Percentiles rank a stretch among this genome's conserved stretches.
Conservation (phyloP, 306 rosid genomes). For the Quercus cerris region DNA sequence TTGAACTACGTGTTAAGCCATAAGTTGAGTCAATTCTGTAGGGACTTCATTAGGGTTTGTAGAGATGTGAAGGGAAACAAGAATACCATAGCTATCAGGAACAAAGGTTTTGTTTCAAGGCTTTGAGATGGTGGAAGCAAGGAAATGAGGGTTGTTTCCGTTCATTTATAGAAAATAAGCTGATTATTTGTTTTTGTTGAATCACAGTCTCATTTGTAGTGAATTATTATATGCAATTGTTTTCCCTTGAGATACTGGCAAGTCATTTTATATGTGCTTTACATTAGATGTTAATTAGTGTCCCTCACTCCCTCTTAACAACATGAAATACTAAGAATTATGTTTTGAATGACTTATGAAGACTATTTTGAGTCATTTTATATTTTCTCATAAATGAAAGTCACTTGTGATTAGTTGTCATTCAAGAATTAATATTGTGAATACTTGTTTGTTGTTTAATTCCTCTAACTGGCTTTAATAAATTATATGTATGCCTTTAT, state of each 20-base stretch:
- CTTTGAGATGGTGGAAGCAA: neutral
- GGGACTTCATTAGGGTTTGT: neutral
- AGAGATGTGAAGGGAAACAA: neutral
- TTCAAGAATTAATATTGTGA: constrained; percentile 1
- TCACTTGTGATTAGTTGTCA: neutral
- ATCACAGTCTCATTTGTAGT: neutral
- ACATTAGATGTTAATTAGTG: neutral
- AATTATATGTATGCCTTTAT: neutral
- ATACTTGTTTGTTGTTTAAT: neutral
- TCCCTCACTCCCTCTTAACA: neutral
- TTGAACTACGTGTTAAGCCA: neutral
- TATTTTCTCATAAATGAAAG: neutral
- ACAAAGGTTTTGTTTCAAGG: neutral
- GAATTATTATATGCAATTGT: neutral
- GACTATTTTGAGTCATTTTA: neutral
- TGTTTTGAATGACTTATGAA: neutral
- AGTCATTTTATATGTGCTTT: neutral
- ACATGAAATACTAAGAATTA: neutral
- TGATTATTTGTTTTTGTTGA: neutral
- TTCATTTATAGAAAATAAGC: neutral
- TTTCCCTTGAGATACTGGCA: neutral
- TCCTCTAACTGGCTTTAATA: constrained; percentile 17
- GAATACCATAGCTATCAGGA: neutral
- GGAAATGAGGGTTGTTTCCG: neutral
- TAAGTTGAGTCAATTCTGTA: neutral